phyloP scores from a whole-genome alignment of 192 early-diverging fungal genomes.

The Podila minutissima region DNA sequence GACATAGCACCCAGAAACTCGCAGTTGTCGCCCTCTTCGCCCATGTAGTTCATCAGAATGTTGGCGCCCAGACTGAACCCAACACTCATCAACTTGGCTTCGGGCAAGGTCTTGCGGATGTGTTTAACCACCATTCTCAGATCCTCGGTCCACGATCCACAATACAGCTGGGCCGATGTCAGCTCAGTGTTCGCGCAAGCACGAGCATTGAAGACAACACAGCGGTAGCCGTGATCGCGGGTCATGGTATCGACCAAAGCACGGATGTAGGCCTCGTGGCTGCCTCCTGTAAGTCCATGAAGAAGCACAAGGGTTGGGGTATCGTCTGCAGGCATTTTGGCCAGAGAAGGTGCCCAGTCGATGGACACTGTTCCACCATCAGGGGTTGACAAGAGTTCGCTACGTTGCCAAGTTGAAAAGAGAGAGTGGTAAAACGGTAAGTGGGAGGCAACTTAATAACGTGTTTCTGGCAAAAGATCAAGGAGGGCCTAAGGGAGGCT shows the following conservation, averaged over 20 bases:
- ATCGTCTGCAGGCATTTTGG: constrained; percentile 61
- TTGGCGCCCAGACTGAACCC: constrained; percentile 96
- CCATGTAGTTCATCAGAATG: constrained; percentile 87
- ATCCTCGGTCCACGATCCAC: constrained; percentile 86
- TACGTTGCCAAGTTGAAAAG: constrained; percentile 33
- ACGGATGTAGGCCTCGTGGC: constrained; percentile 90
- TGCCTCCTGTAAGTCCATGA: constrained; percentile 94
- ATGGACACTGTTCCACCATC: constrained; percentile 90
- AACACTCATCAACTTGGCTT: constrained; percentile 77
- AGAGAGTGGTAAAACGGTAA: background rate
- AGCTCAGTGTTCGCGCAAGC: constrained; percentile 89
- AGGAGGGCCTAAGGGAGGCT: too few relatives aligned
- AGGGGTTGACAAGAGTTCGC: constrained; percentile 68
- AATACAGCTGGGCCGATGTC: constrained; percentile 83
- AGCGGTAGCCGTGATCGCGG: constrained; percentile 70
- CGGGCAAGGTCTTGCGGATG: constrained; percentile 64
- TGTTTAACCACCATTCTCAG: constrained; percentile 65
- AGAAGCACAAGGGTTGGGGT: constrained; percentile 84
- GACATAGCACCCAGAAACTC: constrained; percentile 80
- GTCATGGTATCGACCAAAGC: constrained; percentile 72
- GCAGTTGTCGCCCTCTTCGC: constrained; percentile 82
- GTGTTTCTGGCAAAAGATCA: background rate
- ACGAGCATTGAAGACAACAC: constrained; percentile 89
- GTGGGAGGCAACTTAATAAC: background rate
- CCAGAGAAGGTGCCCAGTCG: constrained; percentile 83